A percentile compares a stretch with the other conserved stretches of the same genome.
phyloP scores from a whole-genome alignment of 257 asterid genomes.

The Solanum peruvianum region DNA sequence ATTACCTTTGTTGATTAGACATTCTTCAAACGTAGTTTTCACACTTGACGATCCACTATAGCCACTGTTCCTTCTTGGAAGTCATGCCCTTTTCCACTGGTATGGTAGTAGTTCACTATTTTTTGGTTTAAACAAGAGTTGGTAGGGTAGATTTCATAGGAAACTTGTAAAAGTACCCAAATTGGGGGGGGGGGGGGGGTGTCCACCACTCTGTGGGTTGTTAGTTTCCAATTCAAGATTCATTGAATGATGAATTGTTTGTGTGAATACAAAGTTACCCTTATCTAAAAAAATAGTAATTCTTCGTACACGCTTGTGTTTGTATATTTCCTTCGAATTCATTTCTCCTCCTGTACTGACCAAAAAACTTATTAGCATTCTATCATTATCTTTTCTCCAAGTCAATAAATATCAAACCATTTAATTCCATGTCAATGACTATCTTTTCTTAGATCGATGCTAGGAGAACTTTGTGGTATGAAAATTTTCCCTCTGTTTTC shows the following conservation, averaged over 20 bases:
- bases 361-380: not conserved
- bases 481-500: not conserved
- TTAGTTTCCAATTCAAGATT: not conserved
- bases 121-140: not conserved
- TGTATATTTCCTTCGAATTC: not conserved
- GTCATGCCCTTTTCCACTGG: not conserved
- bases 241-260: not conserved
- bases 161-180: not conserved
- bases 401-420: not conserved
- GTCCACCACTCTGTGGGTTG: not conserved
- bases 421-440: not conserved
- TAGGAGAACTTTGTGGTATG: not conserved
- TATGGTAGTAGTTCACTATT: not conserved
- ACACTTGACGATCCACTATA: not conserved
- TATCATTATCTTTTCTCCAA: not conserved
- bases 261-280: not conserved
- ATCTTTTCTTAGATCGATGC: not conserved
- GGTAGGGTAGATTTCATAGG: not conserved
- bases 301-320: not conserved
- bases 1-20: not conserved
- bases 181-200: not conserved
- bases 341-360: not conserved
- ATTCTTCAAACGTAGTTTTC: not conserved
- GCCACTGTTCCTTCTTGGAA: not conserved
- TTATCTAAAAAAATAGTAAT: not conserved